Percentiles rank a stretch among this genome's conserved stretches.
Evolutionary conservation across 352 stramenopile genomes (phyloP).

Genomic region (Phytopythium ostracodes): DNA sequence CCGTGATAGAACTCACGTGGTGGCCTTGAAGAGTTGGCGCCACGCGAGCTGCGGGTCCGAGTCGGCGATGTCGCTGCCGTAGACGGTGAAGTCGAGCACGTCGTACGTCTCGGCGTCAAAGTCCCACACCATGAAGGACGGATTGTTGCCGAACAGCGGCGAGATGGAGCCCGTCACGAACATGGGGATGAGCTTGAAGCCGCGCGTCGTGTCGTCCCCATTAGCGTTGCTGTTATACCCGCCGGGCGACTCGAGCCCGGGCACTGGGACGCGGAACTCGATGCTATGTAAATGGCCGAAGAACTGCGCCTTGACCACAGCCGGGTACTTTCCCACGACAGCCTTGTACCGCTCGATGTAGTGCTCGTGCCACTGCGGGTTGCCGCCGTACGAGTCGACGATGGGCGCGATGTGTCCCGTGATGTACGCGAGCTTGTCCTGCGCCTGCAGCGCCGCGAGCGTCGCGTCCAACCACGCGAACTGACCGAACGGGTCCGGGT

Average conservation of each 20-base stretch:
- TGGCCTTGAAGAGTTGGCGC: slow-evolving; percentile 58
- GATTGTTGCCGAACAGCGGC: slow-evolving; percentile 90
- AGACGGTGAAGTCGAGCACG: slow-evolving; percentile 73
- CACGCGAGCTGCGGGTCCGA: slow-evolving; percentile 47
- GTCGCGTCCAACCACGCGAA: slow-evolving; percentile 88
- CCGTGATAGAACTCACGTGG: slow-evolving; percentile 8
- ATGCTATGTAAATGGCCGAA: slow-evolving; percentile 93
- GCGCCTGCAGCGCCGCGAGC: slow-evolving; percentile 42
- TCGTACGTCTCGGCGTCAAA: slow-evolving; percentile 73
- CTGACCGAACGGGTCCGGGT: slow-evolving; percentile 87
- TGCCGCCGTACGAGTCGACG: slow-evolving; percentile 86
- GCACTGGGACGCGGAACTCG: slow-evolving; percentile 82
- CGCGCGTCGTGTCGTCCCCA: slow-evolving; percentile 10
- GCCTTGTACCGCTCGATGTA: slow-evolving; percentile 85
- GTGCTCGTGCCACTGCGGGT: slow-evolving; percentile 85
- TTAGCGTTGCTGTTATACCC: slow-evolving; percentile 1
- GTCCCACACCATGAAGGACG: slow-evolving; percentile 89
- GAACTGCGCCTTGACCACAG: slow-evolving; percentile 85
- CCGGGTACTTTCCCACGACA: slow-evolving; percentile 65
- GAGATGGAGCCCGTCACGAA: slow-evolving; percentile 86
- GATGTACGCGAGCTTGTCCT: slow-evolving; percentile 77
- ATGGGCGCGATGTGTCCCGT: slow-evolving; percentile 90
- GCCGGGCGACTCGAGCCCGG: slow-evolving; percentile 9
- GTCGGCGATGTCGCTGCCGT: slow-evolving; percentile 64
- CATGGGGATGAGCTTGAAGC: slow-evolving; percentile 57